phyloP scores from a whole-genome alignment of 139 green algal species.

The Chlamydomonas incerta region DNA sequence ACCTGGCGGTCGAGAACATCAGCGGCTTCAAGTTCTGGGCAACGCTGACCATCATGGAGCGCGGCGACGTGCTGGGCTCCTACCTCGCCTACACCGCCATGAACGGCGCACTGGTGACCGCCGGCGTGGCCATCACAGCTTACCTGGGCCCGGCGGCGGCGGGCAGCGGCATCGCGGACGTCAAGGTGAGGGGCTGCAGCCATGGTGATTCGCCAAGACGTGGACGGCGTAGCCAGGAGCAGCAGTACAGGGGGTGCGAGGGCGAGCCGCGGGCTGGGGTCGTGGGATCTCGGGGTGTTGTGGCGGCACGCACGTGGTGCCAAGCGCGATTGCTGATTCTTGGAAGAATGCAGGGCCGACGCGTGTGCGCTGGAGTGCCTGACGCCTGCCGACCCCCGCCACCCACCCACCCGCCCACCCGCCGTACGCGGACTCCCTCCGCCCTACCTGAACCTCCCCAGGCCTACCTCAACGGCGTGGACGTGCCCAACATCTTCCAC shows the following conservation, averaged over 20 bases:
- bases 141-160: constrained; percentile 75
- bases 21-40: constrained; percentile 82
- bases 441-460: background rate
- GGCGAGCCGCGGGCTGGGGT: too few species aligned
- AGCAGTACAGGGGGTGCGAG: too few species aligned
- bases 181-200: constrained; percentile 64
- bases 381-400: too few species aligned
- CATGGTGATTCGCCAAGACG: background rate
- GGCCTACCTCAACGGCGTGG: constrained; percentile 87
- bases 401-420: too few species aligned
- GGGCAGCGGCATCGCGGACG: constrained; percentile 84
- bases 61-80: constrained; percentile 51
- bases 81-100: constrained; percentile 69
- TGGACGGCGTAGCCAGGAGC: background rate
- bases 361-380: too few species aligned
- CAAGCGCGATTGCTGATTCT: too few species aligned
- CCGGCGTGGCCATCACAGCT: constrained; percentile 60
- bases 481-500: constrained; percentile 81
- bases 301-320: too few species aligned
- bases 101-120: constrained; percentile 74
- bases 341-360: too few species aligned
- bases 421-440: too few species aligned
- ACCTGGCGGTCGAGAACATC: constrained; percentile 87
- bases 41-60: constrained; percentile 68
- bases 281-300: too few species aligned